Percentiles rank a stretch among this genome's conserved stretches.
These are phyloP conservation scores for Tricholoma saponaceum DNA, from an alignment of 768 basidiomycete species.

Conservation along the genomic window DNA sequence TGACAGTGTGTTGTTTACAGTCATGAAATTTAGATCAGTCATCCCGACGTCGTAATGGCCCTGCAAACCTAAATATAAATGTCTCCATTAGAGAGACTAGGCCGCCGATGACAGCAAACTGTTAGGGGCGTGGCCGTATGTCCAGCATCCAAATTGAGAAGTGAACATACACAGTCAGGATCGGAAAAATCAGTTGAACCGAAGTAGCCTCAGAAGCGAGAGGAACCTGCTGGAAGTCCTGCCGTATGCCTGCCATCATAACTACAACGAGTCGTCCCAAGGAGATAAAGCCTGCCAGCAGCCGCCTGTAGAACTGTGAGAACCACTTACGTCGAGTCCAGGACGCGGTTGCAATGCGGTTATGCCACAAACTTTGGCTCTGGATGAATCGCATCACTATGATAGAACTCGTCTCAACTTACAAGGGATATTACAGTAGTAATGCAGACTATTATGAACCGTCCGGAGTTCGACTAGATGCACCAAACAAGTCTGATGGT, in stretches of 20 bases:
- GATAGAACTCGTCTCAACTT: no score
- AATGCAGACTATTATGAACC: background rate
- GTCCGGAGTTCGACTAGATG: background rate
- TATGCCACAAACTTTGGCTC: no score
- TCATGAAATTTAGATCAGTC: background rate
- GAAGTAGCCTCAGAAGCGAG: background rate
- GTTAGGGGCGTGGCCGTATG: no score
- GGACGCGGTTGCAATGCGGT: no score
- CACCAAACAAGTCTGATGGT: background rate
- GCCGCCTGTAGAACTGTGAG: no score
- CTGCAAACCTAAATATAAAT: background rate
- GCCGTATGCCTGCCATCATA: background rate
- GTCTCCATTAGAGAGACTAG: background rate
- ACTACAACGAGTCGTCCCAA: background rate
- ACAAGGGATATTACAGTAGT: background rate
- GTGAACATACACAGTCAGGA: background rate
- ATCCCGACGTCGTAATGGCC: background rate
- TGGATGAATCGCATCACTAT: no score
- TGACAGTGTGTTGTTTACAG: background rate
- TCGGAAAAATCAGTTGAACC: background rate
- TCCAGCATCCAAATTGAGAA: no score
- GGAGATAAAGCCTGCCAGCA: no score
- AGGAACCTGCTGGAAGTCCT: background rate
- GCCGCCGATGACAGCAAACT: no score
- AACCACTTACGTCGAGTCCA: no score